These are phyloP conservation scores for Clarireedia hainanense DNA, from an alignment of 2,329 filamentous ascomycete genomes.

Conservation along the genomic window DNA sequence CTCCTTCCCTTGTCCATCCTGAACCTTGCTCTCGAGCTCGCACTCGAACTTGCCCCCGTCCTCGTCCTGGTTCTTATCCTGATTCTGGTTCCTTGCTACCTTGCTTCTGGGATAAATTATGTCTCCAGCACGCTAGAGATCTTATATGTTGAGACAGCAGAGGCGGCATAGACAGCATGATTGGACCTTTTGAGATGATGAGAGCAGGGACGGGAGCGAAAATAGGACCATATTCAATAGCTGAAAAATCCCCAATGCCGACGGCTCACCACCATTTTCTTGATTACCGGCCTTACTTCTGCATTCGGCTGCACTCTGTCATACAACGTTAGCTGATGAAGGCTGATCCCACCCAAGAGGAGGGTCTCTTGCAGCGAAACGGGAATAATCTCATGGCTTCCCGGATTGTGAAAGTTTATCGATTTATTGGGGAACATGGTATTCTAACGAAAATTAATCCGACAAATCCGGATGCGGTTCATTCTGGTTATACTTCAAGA, in stretches of 20 bases:
- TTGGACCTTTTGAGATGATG: background rate
- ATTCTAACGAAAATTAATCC: conserved; percentile 5
- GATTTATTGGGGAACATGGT: background rate
- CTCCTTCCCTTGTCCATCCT: background rate
- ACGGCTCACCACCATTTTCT: background rate
- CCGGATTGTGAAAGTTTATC: background rate
- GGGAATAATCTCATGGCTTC: background rate
- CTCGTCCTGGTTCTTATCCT: no score
- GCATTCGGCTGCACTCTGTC: background rate
- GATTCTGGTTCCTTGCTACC: no score
- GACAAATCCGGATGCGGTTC: background rate
- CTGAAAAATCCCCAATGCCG: background rate
- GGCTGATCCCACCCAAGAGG: conserved; percentile 3
- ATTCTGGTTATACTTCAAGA: background rate
- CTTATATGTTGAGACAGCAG: no score
- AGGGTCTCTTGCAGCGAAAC: background rate
- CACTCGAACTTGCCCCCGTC: no score
- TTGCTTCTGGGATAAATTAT: no score
- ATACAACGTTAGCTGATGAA: conserved; percentile 3
- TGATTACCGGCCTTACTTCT: conserved; percentile 1
- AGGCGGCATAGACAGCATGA: no score
- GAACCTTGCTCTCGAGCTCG: no score
- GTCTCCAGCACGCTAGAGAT: no score
- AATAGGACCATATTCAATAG: background rate
- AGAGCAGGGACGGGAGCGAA: background rate